phyloP scores from a whole-genome alignment of 257 asterid genomes.

The Datura wrightii region DNA sequence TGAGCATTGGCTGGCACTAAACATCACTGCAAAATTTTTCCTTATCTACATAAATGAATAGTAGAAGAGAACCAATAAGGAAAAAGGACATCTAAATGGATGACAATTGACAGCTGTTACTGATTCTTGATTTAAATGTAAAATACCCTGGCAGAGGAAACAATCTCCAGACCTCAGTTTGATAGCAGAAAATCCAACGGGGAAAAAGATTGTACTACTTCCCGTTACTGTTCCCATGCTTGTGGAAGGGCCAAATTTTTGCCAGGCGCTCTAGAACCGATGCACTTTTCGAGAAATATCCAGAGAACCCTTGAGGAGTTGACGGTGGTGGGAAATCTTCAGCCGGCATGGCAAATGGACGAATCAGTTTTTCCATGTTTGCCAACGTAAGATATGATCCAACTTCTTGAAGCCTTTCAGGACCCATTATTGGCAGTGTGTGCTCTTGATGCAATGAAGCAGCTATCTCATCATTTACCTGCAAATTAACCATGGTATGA shows the following conservation, averaged over 20 bases:
- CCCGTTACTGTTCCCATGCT: constrained; percentile 58
- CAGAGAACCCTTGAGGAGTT: constrained; percentile 83
- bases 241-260: constrained; percentile 88
- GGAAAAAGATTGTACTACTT: constrained; percentile 39
- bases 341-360: constrained; percentile 90
- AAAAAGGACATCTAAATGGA: neutral
- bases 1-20: neutral
- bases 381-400: constrained; percentile 74
- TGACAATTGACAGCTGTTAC: neutral
- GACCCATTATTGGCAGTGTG: constrained; percentile 88
- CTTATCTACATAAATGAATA: neutral
- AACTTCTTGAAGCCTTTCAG: constrained; percentile 87
- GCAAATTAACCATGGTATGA: constrained; percentile 33
- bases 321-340: constrained; percentile 94
- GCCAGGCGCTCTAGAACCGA: constrained; percentile 87
- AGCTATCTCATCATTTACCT: constrained; percentile 73
- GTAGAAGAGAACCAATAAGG: too few species aligned
- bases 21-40: neutral
- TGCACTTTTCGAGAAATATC: constrained; percentile 92
- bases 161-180: neutral
- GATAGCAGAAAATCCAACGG: neutral
- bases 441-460: constrained; percentile 81
- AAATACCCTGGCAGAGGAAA: neutral
- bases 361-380: constrained; percentile 82
- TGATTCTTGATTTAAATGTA: constrained; percentile 17